Conservation (phyloP, 2,329 filamentous ascomycete species). For the Hirsutella minnesotensis region DNA sequence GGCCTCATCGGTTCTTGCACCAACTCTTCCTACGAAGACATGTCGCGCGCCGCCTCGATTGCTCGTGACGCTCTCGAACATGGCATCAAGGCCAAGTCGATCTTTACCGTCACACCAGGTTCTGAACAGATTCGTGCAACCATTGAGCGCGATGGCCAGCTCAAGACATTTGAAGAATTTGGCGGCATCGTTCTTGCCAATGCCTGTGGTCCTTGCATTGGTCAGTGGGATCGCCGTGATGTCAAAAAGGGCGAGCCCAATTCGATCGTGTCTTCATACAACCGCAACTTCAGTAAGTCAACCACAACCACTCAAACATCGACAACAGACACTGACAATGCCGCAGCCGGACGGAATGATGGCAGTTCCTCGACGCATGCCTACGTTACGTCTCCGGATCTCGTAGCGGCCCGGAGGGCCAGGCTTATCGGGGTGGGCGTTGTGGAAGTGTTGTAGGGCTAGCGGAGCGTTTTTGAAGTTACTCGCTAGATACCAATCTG, state of each 20-base stretch:
- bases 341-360: slow-evolving; percentile 80
- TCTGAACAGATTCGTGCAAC: slow-evolving; percentile 96
- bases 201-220: slow-evolving; percentile 87
- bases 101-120: slow-evolving; percentile 93
- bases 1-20: slow-evolving; percentile 96
- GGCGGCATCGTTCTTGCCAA: slow-evolving; percentile 88
- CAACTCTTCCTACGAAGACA: slow-evolving; percentile 97
- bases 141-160: slow-evolving; percentile 75
- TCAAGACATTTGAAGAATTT: slow-evolving; percentile 74
- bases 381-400: slow-evolving; percentile 91
- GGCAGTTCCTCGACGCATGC: slow-evolving; percentile 97
- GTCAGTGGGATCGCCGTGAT: slow-evolving; percentile 90
- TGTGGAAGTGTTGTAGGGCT: too few relatives aligned
- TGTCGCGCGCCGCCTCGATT: slow-evolving; percentile 83
- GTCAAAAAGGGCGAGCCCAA: slow-evolving; percentile 77
- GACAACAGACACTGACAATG: too few relatives aligned
- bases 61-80: slow-evolving; percentile 80
- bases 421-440: too few relatives aligned
- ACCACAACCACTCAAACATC: too few relatives aligned
- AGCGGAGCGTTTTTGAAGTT: too few relatives aligned
- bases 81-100: slow-evolving; percentile 75
- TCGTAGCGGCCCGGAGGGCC: slow-evolving; percentile 92
- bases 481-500: too few relatives aligned
- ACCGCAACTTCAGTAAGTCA: slow-evolving; percentile 99
- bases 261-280: slow-evolving; percentile 94